Evolutionary conservation across 2,329 filamentous ascomycete species (phyloP), one percentile per base, ranked within the genome.

Genomic region (Aspergillus ochraceus): DNA sequence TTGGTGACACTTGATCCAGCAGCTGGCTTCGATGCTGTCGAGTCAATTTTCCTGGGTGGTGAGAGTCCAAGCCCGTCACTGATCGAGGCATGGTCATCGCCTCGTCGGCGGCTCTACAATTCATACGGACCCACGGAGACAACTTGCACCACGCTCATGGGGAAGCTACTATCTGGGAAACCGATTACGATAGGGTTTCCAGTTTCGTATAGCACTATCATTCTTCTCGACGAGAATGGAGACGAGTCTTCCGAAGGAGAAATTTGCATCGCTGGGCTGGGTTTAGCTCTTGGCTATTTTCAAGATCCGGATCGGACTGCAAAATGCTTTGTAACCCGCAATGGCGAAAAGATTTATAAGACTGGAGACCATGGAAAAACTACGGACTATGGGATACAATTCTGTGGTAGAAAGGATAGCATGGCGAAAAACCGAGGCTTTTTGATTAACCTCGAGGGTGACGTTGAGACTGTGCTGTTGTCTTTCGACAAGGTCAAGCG

Each of bases 361-460:
- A 70, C 70, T 5, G 66, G 66, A 2, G 63, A 65, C 20, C 51
- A 52, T 14, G 63, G 57, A 2, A 60, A 60, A 32, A 59, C 47
- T n/a, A 64, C 61, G 8, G 20, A 29, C 14, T 22, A 60, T 22
- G 69, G 66, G 2, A 45, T 73, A 3, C 58, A 62, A 9, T 73
- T 71, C 29, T 56, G 59, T 12, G 73, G 72, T n/a, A 64, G 73
- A 12, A 55, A 54, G 49, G 73, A 75, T 49, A 55, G 60, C 12
- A 19, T 71, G 22, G 69, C 72, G n/a, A 76, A 76, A 58, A 71
- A 74, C 51, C 63, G 73, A 0, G 74, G 74, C 0, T 76, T 74
- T 56, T 57, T 77, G n/a, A 66, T 76, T 42, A 76, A 76, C 53
- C 60, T 77, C 2, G 73, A 76, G 20, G 55, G 59, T 0, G 70